These are phyloP conservation scores for Allium cepa DNA, from an alignment of 106 monocot species.

Conservation along the genomic window DNA sequence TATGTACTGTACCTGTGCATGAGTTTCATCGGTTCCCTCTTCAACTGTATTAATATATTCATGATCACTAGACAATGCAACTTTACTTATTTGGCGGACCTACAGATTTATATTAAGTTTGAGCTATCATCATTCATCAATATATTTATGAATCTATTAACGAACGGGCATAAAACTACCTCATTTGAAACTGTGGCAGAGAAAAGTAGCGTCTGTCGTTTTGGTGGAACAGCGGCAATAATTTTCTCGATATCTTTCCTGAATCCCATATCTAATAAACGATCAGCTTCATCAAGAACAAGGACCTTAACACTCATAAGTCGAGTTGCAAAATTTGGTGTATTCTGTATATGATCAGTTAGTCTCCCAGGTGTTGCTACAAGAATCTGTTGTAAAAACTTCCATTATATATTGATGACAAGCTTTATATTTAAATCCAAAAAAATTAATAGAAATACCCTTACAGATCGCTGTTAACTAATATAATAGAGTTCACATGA, in stretches of 20 bases:
- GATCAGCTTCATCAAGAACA: constrained; percentile 81
- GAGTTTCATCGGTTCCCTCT: constrained; percentile 74
- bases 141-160: neutral
- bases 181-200: constrained; percentile 77
- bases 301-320: constrained; percentile 55
- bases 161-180: constrained; percentile 12
- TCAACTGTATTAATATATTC: constrained; percentile 67
- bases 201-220: constrained; percentile 72
- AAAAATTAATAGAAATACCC: too few species aligned
- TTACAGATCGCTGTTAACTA: too few species aligned
- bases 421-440: neutral
- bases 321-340: constrained; percentile 47
- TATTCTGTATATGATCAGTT: constrained; percentile 70
- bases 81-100: constrained; percentile 59
- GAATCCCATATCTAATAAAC: constrained; percentile 78
- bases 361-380: constrained; percentile 83
- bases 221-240: constrained; percentile 52
- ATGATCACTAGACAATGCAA: constrained; percentile 62
- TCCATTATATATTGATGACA: constrained; percentile 1
- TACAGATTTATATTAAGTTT: constrained; percentile 5
- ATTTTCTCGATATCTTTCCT: constrained; percentile 73
- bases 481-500: too few species aligned
- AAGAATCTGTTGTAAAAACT: constrained; percentile 39
- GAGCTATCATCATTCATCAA: neutral
- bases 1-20: constrained; percentile 39